phyloP scores from a whole-genome alignment of 139 green algal genomes.

The Closterium sp. region DNA sequence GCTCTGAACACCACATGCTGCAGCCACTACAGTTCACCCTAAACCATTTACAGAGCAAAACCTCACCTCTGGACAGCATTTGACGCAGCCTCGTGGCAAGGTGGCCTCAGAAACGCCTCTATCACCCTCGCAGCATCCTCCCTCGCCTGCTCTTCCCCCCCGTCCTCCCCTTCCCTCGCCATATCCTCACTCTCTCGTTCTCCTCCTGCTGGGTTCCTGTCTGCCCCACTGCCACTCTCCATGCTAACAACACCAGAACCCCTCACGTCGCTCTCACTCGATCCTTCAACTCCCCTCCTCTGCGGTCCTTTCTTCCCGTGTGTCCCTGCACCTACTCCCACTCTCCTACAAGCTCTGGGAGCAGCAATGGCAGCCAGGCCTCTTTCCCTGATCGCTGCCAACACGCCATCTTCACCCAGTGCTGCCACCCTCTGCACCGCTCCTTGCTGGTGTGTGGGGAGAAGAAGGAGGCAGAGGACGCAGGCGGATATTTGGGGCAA shows the following conservation, averaged over 20 bases:
- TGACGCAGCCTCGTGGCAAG: not conserved
- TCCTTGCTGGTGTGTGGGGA: not conserved
- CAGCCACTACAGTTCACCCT: no score
- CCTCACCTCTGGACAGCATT: not conserved
- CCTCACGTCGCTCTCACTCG: not conserved
- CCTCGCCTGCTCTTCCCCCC: not conserved
- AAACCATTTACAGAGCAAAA: no score
- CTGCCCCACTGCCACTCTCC: not conserved
- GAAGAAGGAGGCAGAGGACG: no score
- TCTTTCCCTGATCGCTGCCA: not conserved
- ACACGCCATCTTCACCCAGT: not conserved
- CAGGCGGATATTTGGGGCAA: no score
- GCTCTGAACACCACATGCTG: no score
- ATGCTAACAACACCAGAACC: not conserved
- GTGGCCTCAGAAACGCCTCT: not conserved
- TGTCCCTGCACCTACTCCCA: not conserved
- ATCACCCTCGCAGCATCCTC: not conserved
- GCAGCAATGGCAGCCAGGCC: not conserved
- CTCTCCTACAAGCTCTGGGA: not conserved
- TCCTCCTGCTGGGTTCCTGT: not conserved
- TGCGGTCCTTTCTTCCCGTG: not conserved
- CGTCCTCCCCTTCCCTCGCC: not conserved
- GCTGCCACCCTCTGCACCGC: not conserved
- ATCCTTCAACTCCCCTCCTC: not conserved
- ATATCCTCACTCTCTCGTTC: not conserved